phyloP scores from a whole-genome alignment of 352 stramenopile species.

The Aphanomyces invadans region DNA sequence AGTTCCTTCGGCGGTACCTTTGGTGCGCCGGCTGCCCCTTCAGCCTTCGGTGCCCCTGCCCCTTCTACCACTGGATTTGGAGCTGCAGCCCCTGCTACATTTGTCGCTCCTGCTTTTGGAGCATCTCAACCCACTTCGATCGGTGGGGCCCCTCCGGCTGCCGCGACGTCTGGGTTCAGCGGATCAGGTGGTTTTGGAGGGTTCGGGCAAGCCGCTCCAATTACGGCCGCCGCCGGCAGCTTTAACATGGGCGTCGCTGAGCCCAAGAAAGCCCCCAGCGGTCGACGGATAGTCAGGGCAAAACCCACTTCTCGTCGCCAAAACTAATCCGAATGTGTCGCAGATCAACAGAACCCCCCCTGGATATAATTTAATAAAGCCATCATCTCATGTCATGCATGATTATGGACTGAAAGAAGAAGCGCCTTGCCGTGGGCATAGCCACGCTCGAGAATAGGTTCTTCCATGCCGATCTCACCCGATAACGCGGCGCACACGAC shows the following conservation, averaged over 20 bases:
- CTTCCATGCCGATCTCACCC: too few species aligned
- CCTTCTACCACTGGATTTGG: constrained; percentile 27
- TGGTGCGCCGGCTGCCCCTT: constrained; percentile 14
- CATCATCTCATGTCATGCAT: neutral
- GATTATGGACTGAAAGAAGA: too few species aligned
- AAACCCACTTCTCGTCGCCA: neutral
- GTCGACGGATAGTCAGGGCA: constrained; percentile 11
- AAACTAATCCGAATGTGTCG: neutral
- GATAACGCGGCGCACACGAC: too few species aligned
- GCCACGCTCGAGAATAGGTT: too few species aligned
- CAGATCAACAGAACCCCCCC: neutral
- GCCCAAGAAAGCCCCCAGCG: neutral
- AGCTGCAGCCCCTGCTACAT: constrained; percentile 26
- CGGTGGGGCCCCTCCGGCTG: constrained; percentile 20
- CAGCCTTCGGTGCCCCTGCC: constrained; percentile 5
- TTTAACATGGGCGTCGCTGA: constrained; percentile 64
- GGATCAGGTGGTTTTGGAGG: constrained; percentile 26
- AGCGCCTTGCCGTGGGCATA: too few species aligned
- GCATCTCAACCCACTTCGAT: constrained; percentile 16
- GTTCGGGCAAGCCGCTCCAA: constrained; percentile 32
- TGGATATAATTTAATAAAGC: constrained; percentile 6
- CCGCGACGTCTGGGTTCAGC: constrained; percentile 3
- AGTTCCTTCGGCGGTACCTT: constrained; percentile 29
- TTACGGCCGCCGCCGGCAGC: constrained; percentile 29
- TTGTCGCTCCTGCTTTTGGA: constrained; percentile 27